Conservation (phyloP, 2,329 filamentous ascomycete genomes). For the Hirsutella thompsonii region DNA sequence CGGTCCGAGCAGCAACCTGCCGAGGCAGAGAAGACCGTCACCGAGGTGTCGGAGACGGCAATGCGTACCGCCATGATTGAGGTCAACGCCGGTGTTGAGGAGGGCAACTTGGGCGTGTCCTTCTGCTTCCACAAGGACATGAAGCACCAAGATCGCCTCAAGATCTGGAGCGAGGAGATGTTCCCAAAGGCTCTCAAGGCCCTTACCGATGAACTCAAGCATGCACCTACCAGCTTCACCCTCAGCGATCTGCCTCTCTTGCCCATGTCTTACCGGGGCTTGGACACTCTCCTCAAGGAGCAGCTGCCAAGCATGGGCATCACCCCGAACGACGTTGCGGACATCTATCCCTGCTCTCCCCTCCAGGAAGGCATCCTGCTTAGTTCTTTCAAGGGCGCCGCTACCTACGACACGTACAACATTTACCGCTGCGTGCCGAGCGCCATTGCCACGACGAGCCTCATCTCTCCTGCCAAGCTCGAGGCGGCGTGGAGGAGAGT, state of each 20-base stretch:
- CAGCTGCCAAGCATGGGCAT: constrained; percentile 2
- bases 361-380: constrained; percentile 23
- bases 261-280: constrained; percentile 3
- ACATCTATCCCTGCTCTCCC: constrained; percentile 21
- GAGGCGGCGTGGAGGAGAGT: constrained; percentile 5
- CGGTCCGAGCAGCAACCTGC: neutral
- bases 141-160: constrained; percentile 2
- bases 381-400: constrained; percentile 11
- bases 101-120: neutral
- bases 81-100: constrained; percentile 4
- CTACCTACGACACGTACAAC: constrained; percentile 9
- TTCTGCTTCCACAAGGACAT: constrained; percentile 4
- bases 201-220: neutral
- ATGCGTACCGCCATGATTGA: constrained; percentile 2
- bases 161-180: too few species aligned
- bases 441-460: neutral
- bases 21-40: neutral
- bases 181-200: neutral
- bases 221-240: constrained; percentile 6
- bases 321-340: constrained; percentile 1
- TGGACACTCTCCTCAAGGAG: neutral
- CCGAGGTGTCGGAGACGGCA: constrained; percentile 1
- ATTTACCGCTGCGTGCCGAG: constrained; percentile 5
- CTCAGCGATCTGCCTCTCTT: constrained; percentile 21
- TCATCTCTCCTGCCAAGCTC: constrained; percentile 1